A percentile compares a stretch with the other conserved stretches of the same genome.
Conservation (phyloP, 352 stramenopile species). For the Thraustochytrium sp. region DNA sequence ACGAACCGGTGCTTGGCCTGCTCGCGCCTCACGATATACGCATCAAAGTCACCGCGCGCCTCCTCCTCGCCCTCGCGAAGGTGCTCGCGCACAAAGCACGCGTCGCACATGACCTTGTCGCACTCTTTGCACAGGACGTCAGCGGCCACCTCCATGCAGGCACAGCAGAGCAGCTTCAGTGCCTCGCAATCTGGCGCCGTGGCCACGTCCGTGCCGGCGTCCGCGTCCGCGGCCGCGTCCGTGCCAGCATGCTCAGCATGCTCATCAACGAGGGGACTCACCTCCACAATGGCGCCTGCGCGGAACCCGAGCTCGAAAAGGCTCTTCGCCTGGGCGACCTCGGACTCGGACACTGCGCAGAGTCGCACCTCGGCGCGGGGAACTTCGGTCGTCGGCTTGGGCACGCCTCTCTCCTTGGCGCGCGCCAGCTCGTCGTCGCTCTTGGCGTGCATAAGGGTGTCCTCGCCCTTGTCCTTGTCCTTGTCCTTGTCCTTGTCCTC, state of each 20-base stretch:
- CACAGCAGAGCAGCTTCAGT: neutral
- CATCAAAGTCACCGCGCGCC: slow-evolving; percentile 5
- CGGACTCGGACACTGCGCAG: neutral
- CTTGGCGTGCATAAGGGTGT: neutral
- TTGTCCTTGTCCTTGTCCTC: neutral
- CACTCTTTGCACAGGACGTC: slow-evolving; percentile 16
- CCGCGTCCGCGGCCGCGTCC: neutral
- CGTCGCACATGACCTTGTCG: slow-evolving; percentile 14
- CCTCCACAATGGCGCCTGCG: neutral
- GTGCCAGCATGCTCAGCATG: neutral
- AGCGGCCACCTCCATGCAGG: neutral
- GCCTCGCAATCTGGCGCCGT: neutral
- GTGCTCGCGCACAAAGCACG: neutral
- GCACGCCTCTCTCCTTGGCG: too few species aligned
- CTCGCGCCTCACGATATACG: neutral
- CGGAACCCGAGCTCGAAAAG: neutral
- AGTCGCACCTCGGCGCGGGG: neutral
- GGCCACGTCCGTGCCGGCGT: too few species aligned
- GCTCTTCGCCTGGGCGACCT: neutral
- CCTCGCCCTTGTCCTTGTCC: neutral
- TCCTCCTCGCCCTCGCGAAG: neutral
- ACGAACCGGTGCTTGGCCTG: neutral
- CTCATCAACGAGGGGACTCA: neutral
- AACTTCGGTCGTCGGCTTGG: neutral
- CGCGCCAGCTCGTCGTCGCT: neutral